These are phyloP conservation scores for Cryptosporidium sp. DNA, from an alignment of 169 alveolate species.

Conservation along the genomic window DNA sequence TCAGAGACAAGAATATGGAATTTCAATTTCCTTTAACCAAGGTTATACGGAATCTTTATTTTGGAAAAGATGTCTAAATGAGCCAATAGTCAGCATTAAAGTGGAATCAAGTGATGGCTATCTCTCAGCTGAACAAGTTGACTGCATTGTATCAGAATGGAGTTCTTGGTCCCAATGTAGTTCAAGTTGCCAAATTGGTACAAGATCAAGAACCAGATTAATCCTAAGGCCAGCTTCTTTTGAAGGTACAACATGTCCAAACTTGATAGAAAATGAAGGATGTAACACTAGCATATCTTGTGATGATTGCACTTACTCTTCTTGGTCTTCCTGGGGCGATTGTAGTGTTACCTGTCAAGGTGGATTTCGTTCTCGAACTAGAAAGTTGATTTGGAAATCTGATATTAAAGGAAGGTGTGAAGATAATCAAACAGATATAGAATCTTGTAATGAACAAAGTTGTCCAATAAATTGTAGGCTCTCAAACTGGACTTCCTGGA, in stretches of 20 bases:
- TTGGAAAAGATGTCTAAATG: conserved; percentile 72
- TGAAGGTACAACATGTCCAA: conserved; percentile 60
- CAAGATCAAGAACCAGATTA: conserved; percentile 67
- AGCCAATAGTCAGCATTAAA: conserved; percentile 65
- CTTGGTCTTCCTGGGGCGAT: conserved; percentile 34
- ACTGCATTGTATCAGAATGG: conserved; percentile 72
- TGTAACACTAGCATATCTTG: conserved; percentile 52
- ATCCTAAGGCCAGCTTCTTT: conserved; percentile 52
- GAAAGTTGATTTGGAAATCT: conserved; percentile 69
- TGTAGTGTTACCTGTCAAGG: conserved; percentile 66
- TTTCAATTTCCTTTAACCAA: conserved; percentile 35
- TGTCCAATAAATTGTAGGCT: conserved; percentile 58
- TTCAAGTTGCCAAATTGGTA: conserved; percentile 58
- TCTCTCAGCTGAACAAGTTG: conserved; percentile 68
- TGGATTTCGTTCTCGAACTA: conserved; percentile 46
- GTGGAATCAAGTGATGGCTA: conserved; percentile 30
- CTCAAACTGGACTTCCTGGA: conserved; percentile 61
- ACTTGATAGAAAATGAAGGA: conserved; percentile 49
- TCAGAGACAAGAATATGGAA: conserved; percentile 75
- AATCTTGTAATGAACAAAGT: conserved; percentile 55
- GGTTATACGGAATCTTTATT: conserved; percentile 60
- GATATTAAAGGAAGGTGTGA: conserved; percentile 40
- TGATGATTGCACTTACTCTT: conserved; percentile 50
- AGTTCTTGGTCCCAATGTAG: conserved; percentile 73
- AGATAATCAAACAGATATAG: conserved; percentile 19